Evolutionary conservation across 1,284 basidiomycete genomes (phyloP).

Genomic region (Cutaneotrichosporon sp.): DNA sequence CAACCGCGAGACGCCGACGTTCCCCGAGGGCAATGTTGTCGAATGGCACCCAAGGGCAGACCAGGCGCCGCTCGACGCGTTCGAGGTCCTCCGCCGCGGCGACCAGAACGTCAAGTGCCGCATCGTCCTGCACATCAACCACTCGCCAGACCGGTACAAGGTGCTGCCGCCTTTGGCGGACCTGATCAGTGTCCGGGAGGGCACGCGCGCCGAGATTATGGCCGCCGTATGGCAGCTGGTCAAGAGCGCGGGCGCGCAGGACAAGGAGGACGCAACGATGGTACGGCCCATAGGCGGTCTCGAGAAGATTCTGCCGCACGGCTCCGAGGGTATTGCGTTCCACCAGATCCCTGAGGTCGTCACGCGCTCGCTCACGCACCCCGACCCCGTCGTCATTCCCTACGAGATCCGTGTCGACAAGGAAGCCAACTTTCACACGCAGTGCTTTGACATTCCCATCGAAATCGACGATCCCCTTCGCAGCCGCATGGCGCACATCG

Average conservation of each 20-base stretch:
- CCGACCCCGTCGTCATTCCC: constrained; percentile 79
- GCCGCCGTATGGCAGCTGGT: constrained; percentile 89
- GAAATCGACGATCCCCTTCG: constrained; percentile 83
- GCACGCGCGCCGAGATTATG: constrained; percentile 74
- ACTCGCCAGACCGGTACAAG: constrained; percentile 81
- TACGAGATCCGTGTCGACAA: constrained; percentile 53
- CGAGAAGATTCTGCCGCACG: constrained; percentile 52
- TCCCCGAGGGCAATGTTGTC: constrained; percentile 59
- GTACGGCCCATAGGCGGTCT: constrained; percentile 72
- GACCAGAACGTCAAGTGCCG: constrained; percentile 71
- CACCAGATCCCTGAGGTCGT: constrained; percentile 79
- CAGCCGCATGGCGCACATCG: constrained; percentile 66
- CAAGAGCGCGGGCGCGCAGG: constrained; percentile 78
- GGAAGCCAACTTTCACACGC: constrained; percentile 45
- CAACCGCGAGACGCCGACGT: constrained; percentile 67
- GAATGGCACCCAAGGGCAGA: constrained; percentile 55
- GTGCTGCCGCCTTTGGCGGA: constrained; percentile 70
- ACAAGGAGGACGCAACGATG: constrained; percentile 77
- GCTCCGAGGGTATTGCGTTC: constrained; percentile 64
- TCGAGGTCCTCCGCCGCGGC: constrained; percentile 77
- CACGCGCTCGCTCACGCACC: constrained; percentile 69
- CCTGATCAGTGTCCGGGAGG: constrained; percentile 76
- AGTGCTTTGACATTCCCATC: constrained; percentile 82
- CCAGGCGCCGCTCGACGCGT: constrained; percentile 72
- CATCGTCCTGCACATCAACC: constrained; percentile 74